Base-by-base conservation (phyloP, 768 basidiomycete species). In the Boletales sp. region DNA sequence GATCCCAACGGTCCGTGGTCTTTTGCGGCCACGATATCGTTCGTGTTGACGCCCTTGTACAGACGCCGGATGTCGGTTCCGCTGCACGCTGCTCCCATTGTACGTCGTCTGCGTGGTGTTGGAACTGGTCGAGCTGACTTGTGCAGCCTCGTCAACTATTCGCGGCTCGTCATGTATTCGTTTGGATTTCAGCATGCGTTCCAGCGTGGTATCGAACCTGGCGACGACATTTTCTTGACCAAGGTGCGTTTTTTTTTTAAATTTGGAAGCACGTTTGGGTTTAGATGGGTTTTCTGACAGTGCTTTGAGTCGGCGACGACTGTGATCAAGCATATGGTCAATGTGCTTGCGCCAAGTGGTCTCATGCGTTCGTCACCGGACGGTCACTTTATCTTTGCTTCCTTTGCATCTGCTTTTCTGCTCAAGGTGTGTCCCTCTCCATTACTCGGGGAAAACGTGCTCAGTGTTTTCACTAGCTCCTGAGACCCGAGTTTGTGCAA, bases 151-250 rank as follows among this genome's bases (percentile, higher is more conserved):
- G 83, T 86, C 50, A 80, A 73, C 28, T 91, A 90, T 59, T 86
- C 86, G 33, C 76, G 89, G 14, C 79, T 91, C 11, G 89, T 91
- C 43, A 88, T 90, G 86, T 89, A 80, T 60, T 90, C 89, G 0
- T 90, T 91, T 58, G 88, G 86, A 5, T 90, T 90, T 70, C 88
- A 91, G 56, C 84, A 90, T 57, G 87, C 87, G 2, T 89, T 81
- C 65, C 79, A 84, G 56, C 79, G 84, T 8, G 86, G 87, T 1
- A 76, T 87, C 28, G 74, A 81, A 53, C 66, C 74, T 1, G 76
- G 75, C 2, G 86, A 89, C 63, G 67, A 80, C 15, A 60, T 88
- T 18, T 86, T 86, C 65, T 82, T 90, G 54, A 78, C 73, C 48
- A 85, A 82, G 75, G 88, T 84, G 17, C 48, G 7, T 3, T 6